A percentile compares a stretch with the other conserved stretches of the same genome.
These are phyloP conservation scores for Penicillium dipodomyicola DNA, from an alignment of 495 filamentous ascomycete species.

Conservation along the genomic window DNA sequence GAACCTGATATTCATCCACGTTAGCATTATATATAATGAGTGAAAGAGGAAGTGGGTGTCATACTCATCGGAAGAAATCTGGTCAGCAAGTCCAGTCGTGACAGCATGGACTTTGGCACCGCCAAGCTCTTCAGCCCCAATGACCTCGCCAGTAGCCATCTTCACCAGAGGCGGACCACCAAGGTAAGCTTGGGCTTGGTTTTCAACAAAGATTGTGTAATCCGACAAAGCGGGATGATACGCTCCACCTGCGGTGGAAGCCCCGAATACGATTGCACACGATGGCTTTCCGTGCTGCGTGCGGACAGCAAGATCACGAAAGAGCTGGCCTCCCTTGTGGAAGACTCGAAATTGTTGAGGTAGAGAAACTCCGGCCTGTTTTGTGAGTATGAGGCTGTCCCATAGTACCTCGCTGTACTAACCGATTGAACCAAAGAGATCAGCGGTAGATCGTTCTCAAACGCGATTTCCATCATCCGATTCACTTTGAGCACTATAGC, in stretches of 20 bases:
- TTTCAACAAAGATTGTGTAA: slow-evolving; percentile 37
- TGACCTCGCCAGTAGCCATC: slow-evolving; percentile 36
- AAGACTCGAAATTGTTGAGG: slow-evolving; percentile 37
- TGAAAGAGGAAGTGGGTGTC: no score
- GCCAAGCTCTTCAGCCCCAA: slow-evolving; percentile 31
- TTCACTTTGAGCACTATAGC: slow-evolving; percentile 30
- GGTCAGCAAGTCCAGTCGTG: slow-evolving; percentile 33
- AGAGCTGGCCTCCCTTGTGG: slow-evolving; percentile 36
- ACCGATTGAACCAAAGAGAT: slow-evolving; percentile 35
- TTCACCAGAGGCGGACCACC: slow-evolving; percentile 36
- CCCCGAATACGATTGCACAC: slow-evolving; percentile 36
- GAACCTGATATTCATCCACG: slow-evolving; percentile 5
- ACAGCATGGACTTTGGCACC: slow-evolving; percentile 33
- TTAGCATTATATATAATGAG: no score
- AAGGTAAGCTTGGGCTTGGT: slow-evolving; percentile 34
- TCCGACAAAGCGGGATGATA: slow-evolving; percentile 38
- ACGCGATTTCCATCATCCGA: slow-evolving; percentile 31
- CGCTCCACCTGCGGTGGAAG: slow-evolving; percentile 36
- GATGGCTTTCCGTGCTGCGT: slow-evolving; percentile 29
- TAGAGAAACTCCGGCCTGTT: slow-evolving; percentile 34
- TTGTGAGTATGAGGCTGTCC: no score
- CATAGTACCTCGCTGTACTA: no score
- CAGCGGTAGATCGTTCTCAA: slow-evolving; percentile 32
- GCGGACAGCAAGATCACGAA: slow-evolving; percentile 32
- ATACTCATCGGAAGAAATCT: slow-evolving; percentile 34